A percentile compares a stretch with the other conserved stretches of the same genome.
These are phyloP conservation scores for Agrostemma githago DNA, from an alignment of 148 eudicot species.

Conservation along the genomic window DNA sequence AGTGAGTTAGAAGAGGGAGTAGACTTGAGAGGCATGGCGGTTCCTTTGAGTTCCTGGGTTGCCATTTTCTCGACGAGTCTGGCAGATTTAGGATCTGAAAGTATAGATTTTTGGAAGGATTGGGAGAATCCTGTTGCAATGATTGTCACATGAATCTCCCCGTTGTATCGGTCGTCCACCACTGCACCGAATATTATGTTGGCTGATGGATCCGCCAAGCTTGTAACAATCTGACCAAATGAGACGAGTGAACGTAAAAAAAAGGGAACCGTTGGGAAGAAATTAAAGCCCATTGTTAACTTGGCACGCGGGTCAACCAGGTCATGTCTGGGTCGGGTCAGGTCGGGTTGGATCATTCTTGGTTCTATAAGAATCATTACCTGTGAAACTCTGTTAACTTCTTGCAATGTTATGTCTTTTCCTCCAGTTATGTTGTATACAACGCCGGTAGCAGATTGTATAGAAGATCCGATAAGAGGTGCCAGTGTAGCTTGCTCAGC, in stretches of 20 bases:
- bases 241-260: background rate
- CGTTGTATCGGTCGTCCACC: conserved; percentile 92
- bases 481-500: conserved; percentile 99
- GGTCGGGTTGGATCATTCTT: no score
- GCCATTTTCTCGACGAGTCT: conserved; percentile 50
- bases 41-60: conserved; percentile 41
- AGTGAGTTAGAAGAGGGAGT: conserved; percentile 33
- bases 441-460: conserved; percentile 98
- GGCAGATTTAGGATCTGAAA: conserved; percentile 70
- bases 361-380: conserved; percentile 25
- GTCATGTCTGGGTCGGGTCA: background rate
- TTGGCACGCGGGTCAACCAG: background rate
- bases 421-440: conserved; percentile 98
- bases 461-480: conserved; percentile 94
- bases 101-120: conserved; percentile 82
- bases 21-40: conserved; percentile 29
- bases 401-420: conserved; percentile 92
- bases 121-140: conserved; percentile 94
- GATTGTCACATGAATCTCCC: conserved; percentile 93
- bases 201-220: conserved; percentile 96
- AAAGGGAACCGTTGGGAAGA: no score
- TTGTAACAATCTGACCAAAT: conserved; percentile 75
- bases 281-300: no score
- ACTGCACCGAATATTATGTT: conserved; percentile 99
- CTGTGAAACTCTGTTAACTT: conserved; percentile 98